These are phyloP conservation scores for Colletotrichum limetticola DNA, from an alignment of 2,329 filamentous ascomycete genomes.

Conservation along the genomic window DNA sequence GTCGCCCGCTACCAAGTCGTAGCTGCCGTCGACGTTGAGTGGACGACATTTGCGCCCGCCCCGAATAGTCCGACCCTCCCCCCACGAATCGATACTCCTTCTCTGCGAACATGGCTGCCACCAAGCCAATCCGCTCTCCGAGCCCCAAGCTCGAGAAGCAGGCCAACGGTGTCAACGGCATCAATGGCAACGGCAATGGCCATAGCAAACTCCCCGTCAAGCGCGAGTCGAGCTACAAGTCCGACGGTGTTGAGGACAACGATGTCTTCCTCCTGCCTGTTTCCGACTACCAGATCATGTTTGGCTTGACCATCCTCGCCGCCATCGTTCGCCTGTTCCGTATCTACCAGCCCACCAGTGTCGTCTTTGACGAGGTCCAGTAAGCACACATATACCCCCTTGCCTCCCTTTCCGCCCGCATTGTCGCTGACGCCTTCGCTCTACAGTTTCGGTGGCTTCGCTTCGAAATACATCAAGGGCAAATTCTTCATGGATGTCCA, in stretches of 20 bases:
- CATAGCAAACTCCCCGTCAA: slow-evolving; percentile 40
- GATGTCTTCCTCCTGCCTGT: slow-evolving; percentile 89
- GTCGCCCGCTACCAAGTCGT: slow-evolving; percentile 1
- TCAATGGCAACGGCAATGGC: slow-evolving; percentile 5
- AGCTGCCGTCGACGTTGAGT: slow-evolving; percentile 1
- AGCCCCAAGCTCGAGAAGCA: slow-evolving; percentile 43
- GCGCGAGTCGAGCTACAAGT: slow-evolving; percentile 70
- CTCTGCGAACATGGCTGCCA: slow-evolving; percentile 22
- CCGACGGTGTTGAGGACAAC: slow-evolving; percentile 85
- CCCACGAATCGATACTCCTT: background rate
- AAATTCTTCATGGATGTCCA: slow-evolving; percentile 99
- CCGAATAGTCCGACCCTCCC: background rate
- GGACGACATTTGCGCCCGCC: background rate
- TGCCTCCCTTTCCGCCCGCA: background rate
- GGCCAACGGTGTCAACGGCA: slow-evolving; percentile 31
- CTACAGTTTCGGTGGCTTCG: slow-evolving; percentile 92
- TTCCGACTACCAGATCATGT: slow-evolving; percentile 84
- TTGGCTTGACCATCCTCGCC: slow-evolving; percentile 78
- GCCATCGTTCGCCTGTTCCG: slow-evolving; percentile 88
- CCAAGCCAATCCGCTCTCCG: slow-evolving; percentile 22
- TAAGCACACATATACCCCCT: slow-evolving; percentile 62
- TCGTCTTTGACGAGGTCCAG: slow-evolving; percentile 99
- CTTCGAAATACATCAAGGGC: slow-evolving; percentile 99
- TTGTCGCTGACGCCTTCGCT: slow-evolving; percentile 5
- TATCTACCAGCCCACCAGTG: slow-evolving; percentile 95